Base-by-base conservation (phyloP, 345 rosid species). In the Syzygium oleosum region DNA sequence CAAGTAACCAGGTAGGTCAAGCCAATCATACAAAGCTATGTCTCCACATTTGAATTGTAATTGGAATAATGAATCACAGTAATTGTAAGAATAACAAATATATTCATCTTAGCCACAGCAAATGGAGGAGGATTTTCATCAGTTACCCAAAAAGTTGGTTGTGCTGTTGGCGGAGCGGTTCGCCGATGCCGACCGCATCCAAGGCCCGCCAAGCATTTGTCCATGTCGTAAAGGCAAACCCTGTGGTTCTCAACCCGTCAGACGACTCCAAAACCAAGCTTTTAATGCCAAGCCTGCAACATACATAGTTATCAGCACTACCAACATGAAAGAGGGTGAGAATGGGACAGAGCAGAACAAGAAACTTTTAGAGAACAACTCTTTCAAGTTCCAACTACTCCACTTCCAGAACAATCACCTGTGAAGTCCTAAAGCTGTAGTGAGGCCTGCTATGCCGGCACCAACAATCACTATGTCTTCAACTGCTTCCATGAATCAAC, bases 251-350 rank as follows among this genome's bases (percentile, higher is more conserved):
- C 88, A 97, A 91, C 14, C 12, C 63, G 3, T 93, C 95, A 7
- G 95, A 92, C 41, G 96, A 93, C 90, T 95, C 98, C 91, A 97
- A 89, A 49, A 95, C 96, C 68, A 94, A 65, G 92, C 96, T 94
- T 87, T 89, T 87, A 52, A 96, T 91, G 85, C 99, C 98, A 88
- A 90, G 93, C 91, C 98, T 96, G 91, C 88, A 86, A 85, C 79
- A 68, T 23, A 68, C 46, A 34, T 16, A 38, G 22, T 68, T 34
- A 17, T 34, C 25, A 34, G 43, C 43, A 16, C 38, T 63, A 34
- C 1, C 4, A 34, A 68, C 46, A 31, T 68, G 14, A 68, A 8
- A 17, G 43, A 68, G 46, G 79, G 79, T 17, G 79, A 68, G 79
- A 68, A 31, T 9, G 23, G 21, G 78, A 63, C 38, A 63, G 4